These are phyloP conservation scores for Mikania micrantha DNA, from an alignment of 129 eudicot species.

Conservation along the genomic window DNA sequence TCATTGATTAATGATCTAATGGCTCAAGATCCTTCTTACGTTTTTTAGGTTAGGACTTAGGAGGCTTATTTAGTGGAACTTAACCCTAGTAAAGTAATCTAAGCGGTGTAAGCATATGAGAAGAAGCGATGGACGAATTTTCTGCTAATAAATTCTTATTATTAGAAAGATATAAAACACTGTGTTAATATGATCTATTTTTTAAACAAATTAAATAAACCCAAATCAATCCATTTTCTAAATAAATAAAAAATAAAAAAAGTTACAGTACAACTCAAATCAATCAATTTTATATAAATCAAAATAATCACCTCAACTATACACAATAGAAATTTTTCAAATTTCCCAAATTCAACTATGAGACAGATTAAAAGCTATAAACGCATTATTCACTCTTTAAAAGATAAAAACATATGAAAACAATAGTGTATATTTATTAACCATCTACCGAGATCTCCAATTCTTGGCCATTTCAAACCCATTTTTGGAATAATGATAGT, in stretches of 20 bases:
- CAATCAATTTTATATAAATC: background rate
- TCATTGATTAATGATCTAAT: no score
- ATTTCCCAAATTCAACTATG: background rate
- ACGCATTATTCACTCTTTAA: background rate
- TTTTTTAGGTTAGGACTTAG: no score
- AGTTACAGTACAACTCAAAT: background rate
- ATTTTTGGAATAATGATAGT: constrained; percentile 62
- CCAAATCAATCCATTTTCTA: background rate
- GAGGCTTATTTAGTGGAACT: no score
- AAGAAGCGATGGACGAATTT: no score
- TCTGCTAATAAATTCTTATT: no score
- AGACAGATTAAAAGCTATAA: background rate
- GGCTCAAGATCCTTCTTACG: no score
- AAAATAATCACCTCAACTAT: background rate
- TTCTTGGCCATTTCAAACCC: constrained; percentile 85
- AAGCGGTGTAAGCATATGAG: no score
- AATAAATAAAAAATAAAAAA: no score
- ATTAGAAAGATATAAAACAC: no score
- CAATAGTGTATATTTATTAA: background rate
- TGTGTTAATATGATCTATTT: background rate
- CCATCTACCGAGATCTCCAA: constrained; percentile 66
- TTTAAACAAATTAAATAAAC: background rate
- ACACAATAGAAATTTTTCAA: background rate
- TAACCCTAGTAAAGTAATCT: no score
- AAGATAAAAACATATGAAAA: background rate